Evolutionary conservation across 2,329 filamentous ascomycete genomes (phyloP).

Genomic region (Pestalotiopsis sp.): DNA sequence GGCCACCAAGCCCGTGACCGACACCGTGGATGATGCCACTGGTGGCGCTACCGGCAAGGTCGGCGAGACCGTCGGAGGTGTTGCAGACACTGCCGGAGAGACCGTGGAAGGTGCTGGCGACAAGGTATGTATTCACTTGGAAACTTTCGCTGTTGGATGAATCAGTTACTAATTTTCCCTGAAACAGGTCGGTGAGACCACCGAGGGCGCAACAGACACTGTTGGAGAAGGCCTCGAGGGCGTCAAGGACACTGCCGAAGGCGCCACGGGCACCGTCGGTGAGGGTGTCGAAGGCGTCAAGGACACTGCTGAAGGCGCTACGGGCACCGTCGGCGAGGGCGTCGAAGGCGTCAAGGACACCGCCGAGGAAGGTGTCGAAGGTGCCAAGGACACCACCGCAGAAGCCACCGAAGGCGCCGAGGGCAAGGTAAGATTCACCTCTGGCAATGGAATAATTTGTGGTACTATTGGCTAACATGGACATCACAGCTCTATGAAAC

Average conservation of each 20-base stretch:
- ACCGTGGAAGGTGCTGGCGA: slow-evolving; percentile 22
- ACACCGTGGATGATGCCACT: slow-evolving; percentile 19
- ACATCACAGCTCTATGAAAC: slow-evolving; percentile 11
- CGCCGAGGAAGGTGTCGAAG: not conserved
- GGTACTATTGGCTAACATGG: slow-evolving; percentile 18
- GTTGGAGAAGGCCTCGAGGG: slow-evolving; percentile 23
- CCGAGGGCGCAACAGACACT: not conserved
- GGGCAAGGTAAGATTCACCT: slow-evolving; percentile 19
- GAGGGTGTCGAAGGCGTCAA: slow-evolving; percentile 12
- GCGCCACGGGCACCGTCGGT: slow-evolving; percentile 12
- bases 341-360: slow-evolving; percentile 1
- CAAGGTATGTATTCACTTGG: slow-evolving; percentile 13
- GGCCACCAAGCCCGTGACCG: slow-evolving; percentile 15
- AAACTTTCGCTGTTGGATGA: too few species aligned
- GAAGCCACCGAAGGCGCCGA: not conserved
- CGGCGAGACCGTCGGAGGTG: slow-evolving; percentile 18
- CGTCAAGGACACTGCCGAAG: slow-evolving; percentile 21
- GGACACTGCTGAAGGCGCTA: not conserved
- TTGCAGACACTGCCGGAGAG: slow-evolving; percentile 19
- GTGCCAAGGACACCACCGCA: not conserved
- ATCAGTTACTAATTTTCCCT: too few species aligned
- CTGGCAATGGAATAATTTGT: too few species aligned
- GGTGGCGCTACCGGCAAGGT: slow-evolving; percentile 17
- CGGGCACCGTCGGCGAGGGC: not conserved
- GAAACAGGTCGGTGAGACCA: slow-evolving; percentile 14